A percentile compares a stretch with the other conserved stretches of the same genome.
Evolutionary conservation across 169 alveolate species (phyloP).

Genomic region (Condylostoma magnum): DNA sequence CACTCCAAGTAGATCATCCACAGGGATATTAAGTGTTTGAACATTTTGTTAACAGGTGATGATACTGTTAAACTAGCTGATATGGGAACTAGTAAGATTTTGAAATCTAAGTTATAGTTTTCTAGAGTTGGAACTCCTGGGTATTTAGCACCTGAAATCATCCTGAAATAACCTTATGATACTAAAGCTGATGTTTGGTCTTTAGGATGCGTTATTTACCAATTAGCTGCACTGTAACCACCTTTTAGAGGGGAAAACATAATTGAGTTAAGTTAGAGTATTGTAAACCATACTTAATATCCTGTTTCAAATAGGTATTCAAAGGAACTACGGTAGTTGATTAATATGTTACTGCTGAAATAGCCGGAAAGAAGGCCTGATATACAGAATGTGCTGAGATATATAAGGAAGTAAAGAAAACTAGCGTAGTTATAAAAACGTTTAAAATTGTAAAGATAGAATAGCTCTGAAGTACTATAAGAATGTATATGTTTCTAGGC

Average conservation of each 20-base stretch:
- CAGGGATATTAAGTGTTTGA: conserved; percentile 82
- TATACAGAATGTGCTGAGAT: too few relatives aligned
- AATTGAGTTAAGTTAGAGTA: conserved; percentile 61
- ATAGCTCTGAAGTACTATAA: too few relatives aligned
- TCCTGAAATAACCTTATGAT: conserved; percentile 75
- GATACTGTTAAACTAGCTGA: conserved; percentile 76
- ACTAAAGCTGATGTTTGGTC: conserved; percentile 83
- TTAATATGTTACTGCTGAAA: too few relatives aligned
- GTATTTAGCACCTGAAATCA: conserved; percentile 80
- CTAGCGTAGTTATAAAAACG: too few relatives aligned
- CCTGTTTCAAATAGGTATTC: too few relatives aligned
- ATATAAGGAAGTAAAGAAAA: too few relatives aligned
- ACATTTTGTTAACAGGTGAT: conserved; percentile 75
- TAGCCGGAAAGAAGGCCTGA: too few relatives aligned
- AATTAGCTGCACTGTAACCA: conserved; percentile 63
- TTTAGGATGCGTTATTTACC: conserved; percentile 76
- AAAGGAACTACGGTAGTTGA: too few relatives aligned
- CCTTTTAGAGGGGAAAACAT: conserved; percentile 80
- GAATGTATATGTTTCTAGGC: too few relatives aligned
- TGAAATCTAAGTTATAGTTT: conserved; percentile 44
- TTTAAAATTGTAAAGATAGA: too few relatives aligned
- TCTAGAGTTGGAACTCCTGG: conserved; percentile 86
- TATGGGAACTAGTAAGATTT: conserved; percentile 80
- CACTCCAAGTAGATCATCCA: conserved; percentile 79
- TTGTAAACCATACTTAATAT: too few relatives aligned